A percentile compares a stretch with the other conserved stretches of the same genome.
These are phyloP conservation scores for Globisporangium irregulare DNA, from an alignment of 352 stramenopile species.

Conservation along the genomic window DNA sequence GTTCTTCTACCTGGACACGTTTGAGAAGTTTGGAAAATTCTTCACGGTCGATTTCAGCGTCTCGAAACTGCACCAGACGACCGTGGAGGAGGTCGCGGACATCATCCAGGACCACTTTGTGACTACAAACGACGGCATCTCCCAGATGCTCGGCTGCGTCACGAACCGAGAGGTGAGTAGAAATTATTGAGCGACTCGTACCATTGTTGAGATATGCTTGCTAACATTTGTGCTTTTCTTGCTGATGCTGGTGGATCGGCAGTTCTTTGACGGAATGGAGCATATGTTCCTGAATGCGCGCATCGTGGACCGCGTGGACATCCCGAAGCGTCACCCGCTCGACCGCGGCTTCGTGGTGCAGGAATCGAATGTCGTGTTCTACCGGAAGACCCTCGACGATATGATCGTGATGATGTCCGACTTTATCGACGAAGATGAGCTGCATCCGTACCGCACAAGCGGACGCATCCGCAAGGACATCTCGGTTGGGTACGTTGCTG, in stretches of 20 bases:
- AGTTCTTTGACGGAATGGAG: conserved; percentile 60
- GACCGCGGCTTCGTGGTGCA: conserved; percentile 54
- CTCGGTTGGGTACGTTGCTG: conserved; percentile 36
- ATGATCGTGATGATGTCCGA: conserved; percentile 48
- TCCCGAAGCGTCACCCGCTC: conserved; percentile 29
- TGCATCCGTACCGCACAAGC: conserved; percentile 44
- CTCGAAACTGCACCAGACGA: conserved; percentile 41
- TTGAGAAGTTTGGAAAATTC: conserved; percentile 65
- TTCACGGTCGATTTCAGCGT: conserved; percentile 71
- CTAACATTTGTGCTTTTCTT: not conserved
- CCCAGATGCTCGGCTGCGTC: conserved; percentile 48
- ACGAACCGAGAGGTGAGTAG: conserved; percentile 45
- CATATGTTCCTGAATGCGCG: conserved; percentile 52
- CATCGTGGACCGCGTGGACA: conserved; percentile 59
- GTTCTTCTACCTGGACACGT: conserved; percentile 68
- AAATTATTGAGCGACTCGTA: not conserved
- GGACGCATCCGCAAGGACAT: conserved; percentile 59
- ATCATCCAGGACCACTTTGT: conserved; percentile 62
- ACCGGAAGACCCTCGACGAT: conserved; percentile 38
- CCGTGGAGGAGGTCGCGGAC: conserved; percentile 38
- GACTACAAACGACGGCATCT: conserved; percentile 48
- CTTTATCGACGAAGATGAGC: conserved; percentile 58
- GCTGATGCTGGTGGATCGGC: not conserved
- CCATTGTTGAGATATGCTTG: not conserved
- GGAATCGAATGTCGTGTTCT: conserved; percentile 65